These are phyloP conservation scores for Rickenella mellea DNA, from an alignment of 768 basidiomycete species.

Conservation along the genomic window DNA sequence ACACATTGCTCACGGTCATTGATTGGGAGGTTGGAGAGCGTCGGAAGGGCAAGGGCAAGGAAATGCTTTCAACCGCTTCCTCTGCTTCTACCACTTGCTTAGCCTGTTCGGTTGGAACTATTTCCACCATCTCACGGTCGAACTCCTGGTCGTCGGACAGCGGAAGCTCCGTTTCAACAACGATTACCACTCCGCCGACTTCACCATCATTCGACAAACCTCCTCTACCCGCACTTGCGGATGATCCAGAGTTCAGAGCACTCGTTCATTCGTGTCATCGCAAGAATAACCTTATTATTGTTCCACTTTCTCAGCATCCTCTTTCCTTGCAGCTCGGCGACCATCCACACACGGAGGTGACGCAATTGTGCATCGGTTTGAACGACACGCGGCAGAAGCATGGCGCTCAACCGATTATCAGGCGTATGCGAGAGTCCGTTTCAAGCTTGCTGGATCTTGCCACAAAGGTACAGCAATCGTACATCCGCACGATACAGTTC, in stretches of 20 bases:
- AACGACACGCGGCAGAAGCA: neutral
- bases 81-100: constrained; percentile 11
- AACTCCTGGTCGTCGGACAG: constrained; percentile 34
- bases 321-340: neutral
- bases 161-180: constrained; percentile 25
- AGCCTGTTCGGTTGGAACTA: constrained; percentile 15
- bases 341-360: no score
- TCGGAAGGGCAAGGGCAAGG: constrained; percentile 28
- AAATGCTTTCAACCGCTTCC: constrained; percentile 7
- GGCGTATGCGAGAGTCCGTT: neutral
- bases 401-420: neutral
- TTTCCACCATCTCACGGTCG: constrained; percentile 22
- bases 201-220: constrained; percentile 4
- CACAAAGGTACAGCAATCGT: neutral
- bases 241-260: neutral
- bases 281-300: neutral
- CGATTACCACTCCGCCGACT: constrained; percentile 22
- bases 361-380: no score
- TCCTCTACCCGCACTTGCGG: neutral
- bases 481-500: constrained; percentile 1
- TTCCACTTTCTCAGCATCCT: neutral
- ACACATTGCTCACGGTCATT: constrained; percentile 32
- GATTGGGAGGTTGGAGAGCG: constrained; percentile 32
- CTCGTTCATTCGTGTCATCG: neutral
- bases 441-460: constrained; percentile 1